Base-by-base conservation (phyloP, 345 rosid genomes). In the Eucalyptus grandis region DNA sequence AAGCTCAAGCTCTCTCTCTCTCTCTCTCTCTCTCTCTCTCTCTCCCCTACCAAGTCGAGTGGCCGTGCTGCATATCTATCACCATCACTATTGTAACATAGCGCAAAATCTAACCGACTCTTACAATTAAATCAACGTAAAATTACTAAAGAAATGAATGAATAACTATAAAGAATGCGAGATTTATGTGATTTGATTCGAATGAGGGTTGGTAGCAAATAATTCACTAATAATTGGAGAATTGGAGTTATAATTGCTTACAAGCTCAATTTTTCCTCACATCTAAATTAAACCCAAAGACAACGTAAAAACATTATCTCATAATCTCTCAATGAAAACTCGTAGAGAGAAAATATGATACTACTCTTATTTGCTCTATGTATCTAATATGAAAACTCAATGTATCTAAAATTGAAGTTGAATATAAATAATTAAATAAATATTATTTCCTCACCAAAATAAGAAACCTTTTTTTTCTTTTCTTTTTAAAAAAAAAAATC, bases 141-240 rank as follows among this genome's bases (percentile, higher is more conserved):
- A 31, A 67, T 67, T 4, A 31, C 11, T n/a, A n/a, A 31, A 67
- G 40, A 67, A 15, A 67, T 15, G 34, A 67, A 67, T 5, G 6
- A n/a, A 9, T 17, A 31, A 15, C 40, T 4, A 31, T 31, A 67
- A 31, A 17, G 11, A 31, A 67, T 12, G 5, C 1, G 2, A 15
- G 6, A 67, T 31, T 15, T 67, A 67, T 0, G 11, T 67, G 6
- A 8, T 31, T 67, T 9, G 21, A 8, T 67, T 31, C 1, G 6
- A 2, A 8, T 15, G 34, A 8, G 22, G 31, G 11, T 5, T 19
- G 8, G 9, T 16, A 16, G 3, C 21, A 67, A 67, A 31, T 67
- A 67, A 15, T 31, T 8, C 11, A 67, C 43, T 67, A 31, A 31
- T 67, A 67, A 67, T 16, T 1, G 1, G 22, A 67, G 22, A 67